Base-by-base conservation (phyloP, 179 eudicot species). In the Drosera spatulata region DNA sequence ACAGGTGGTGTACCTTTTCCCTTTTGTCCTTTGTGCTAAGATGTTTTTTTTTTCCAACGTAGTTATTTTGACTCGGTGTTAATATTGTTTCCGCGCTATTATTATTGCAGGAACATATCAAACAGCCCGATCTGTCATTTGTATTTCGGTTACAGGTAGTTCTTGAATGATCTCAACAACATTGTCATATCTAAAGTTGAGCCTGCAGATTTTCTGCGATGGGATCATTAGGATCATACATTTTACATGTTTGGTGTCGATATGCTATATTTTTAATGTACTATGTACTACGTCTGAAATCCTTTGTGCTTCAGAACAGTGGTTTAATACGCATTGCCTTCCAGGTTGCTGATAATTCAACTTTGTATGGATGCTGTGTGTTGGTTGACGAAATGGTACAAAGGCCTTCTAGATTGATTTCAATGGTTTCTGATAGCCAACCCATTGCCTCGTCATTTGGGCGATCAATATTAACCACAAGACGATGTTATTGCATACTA, bases 401-500 rank as follows among this genome's bases (percentile, higher is more conserved):
- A 60, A 79, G 76, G 63, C 86, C 95, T 22, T 89, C 99, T 53
- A 80, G 84, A 56, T 77, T 93, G 77, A 75, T 90, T 68, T 86
- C 99, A n/a, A 75, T 77, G 77, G 71, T 84, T 59, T 81, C 97
- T 57, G 90, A 86, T 58, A 74, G 66, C 56, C 86, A 82, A 76
- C 64, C 85, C 50, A 60, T 61, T 8, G 69, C 52, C 55, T 77
- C 85, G 58, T 71, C 77, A 63, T 71, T 80, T 70, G 82, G 88
- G 43, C 93, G 95, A 61, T 80, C 78, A 72, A 72, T 79, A 56
- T 73, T 93, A 71, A 81, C 95, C 22, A 89, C 99, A 50, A 80
- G 77, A 39, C 95, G 99, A 50, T 93, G 99, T 73, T 93, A 93
- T 65, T 93, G 99, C 84, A 76, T 93, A 71, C 88, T 93, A 60